Base-by-base conservation (phyloP, 805 yeast species). In the Candida krabiensis region DNA sequence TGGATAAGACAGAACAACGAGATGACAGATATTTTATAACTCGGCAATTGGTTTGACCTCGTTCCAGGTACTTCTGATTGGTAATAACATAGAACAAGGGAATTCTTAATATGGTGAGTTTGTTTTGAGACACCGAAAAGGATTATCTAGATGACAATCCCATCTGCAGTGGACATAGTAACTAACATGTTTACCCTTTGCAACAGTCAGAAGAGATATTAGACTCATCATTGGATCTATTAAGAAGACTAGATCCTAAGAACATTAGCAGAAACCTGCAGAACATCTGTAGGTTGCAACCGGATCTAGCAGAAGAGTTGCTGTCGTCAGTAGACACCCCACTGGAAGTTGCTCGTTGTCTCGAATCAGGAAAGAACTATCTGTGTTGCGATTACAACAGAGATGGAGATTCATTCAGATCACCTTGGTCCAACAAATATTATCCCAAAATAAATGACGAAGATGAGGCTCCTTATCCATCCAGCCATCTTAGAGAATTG, bases 311-410 rank as follows among this genome's bases (percentile, higher is more conserved):
- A 2, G 96, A 85, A 58, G 99, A 91, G 47, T 70, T 91, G 43
- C 69, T 91, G 33, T 77, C 95, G 4, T 76, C 93, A 0, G 89
- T 91, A 9, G 99, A 91, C 63, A 81, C 83, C 35, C 98, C 98
- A 18, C 69, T 91, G 50, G 64, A 67, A 27, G 66, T 77, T 29
- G 55, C 66, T 32, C 64, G 66, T 25, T 83, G 89, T 56, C 50
- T 55, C 8, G 63, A 64, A 19, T 58, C 77, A 11, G 86, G 86
- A 9, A 84, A 84, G 62, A 75, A 74, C 41, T 91, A 72, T 58
- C 71, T 91, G 40, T 77, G 90, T 36, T 91, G 98, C 64, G 99
- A 91, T 61, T 91, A 91, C 61, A 91, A 91, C 63, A 75, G 99
- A 50, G 99, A 91, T 57, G 90, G 95, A 6, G 98, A 91, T 63